Percentiles rank a stretch among this genome's conserved stretches.
Evolutionary conservation across 1,139 yeast genomes (phyloP).

Genomic region (Lodderomyces parapsilosis): DNA sequence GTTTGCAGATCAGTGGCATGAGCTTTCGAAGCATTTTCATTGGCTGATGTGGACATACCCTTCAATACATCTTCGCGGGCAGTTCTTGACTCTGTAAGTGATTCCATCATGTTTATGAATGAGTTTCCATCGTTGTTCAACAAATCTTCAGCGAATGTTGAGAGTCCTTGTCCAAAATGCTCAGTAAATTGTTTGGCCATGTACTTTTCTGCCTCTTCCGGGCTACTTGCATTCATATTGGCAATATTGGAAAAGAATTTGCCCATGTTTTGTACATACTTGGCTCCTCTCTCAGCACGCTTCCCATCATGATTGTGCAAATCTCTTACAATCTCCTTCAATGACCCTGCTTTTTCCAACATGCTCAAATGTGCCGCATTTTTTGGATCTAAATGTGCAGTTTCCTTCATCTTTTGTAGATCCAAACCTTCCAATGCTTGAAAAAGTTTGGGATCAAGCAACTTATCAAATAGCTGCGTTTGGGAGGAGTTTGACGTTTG

Average conservation of each 20-base stretch:
- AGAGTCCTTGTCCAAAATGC: constrained; percentile 36
- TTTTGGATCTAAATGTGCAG: constrained; percentile 16
- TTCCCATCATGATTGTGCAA: constrained; percentile 28
- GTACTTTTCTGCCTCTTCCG: constrained; percentile 9
- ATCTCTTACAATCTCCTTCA: constrained; percentile 29
- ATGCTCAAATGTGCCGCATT: constrained; percentile 20
- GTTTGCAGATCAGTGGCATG: constrained; percentile 4
- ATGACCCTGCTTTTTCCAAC: constrained; percentile 28
- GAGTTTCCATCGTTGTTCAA: constrained; percentile 71
- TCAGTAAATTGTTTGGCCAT: constrained; percentile 15
- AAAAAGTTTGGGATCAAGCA: constrained; percentile 31
- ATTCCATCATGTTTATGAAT: constrained; percentile 77
- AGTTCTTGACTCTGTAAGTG: constrained; percentile 58
- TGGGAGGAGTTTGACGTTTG: constrained; percentile 9
- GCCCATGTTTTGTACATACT: constrained; percentile 29
- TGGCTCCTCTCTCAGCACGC: constrained; percentile 28
- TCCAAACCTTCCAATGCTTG: constrained; percentile 30
- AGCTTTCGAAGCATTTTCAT: not conserved
- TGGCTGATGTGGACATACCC: constrained; percentile 16
- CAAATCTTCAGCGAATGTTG: constrained; percentile 75
- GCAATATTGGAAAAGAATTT: constrained; percentile 19
- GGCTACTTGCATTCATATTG: constrained; percentile 10
- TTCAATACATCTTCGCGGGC: constrained; percentile 44
- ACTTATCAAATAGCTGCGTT: constrained; percentile 21
- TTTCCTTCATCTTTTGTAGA: constrained; percentile 27